phyloP scores from a whole-genome alignment of 2,329 filamentous ascomycete genomes.

The Coniochaeta sp. region DNA sequence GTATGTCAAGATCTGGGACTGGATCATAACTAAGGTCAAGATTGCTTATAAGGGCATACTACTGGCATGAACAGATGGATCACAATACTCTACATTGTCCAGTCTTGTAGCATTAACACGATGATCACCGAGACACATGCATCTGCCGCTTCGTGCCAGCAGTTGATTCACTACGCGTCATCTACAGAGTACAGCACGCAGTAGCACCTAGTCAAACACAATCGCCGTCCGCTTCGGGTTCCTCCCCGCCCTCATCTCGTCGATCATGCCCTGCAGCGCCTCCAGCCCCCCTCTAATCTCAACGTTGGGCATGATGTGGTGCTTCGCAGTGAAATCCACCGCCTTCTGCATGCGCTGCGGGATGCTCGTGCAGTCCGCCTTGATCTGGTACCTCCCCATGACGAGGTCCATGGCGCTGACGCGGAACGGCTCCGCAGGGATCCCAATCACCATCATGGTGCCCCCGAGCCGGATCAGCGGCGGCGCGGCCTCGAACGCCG shows the following conservation, averaged over 20 bases:
- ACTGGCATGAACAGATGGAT: no score
- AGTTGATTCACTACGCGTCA: no score
- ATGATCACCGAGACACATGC: no score
- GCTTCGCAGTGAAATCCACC: conserved; percentile 32
- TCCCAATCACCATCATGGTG: conserved; percentile 33
- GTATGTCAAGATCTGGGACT: no score
- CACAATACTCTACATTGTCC: no score
- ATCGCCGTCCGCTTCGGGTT: conserved; percentile 27
- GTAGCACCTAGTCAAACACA: conserved; percentile 21
- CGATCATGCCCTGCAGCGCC: conserved; percentile 27
- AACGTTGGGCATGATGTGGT: conserved; percentile 30
- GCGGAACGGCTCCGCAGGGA: conserved; percentile 26
- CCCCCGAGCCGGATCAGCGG: conserved; percentile 27
- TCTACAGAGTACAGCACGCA: no score
- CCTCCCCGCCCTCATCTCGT: conserved; percentile 28
- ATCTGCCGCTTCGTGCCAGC: no score
- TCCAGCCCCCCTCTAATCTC: conserved; percentile 28
- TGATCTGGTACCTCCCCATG: conserved; percentile 30
- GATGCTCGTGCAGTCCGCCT: conserved; percentile 32
- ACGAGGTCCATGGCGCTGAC: conserved; percentile 30
- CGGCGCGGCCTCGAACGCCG: conserved; percentile 27
- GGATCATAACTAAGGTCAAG: no score
- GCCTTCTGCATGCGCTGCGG: conserved; percentile 34
- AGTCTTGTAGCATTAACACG: no score
- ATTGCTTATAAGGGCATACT: no score